Evolutionary conservation across 2,329 filamentous ascomycete genomes (phyloP), one percentile per base, ranked within the genome.

Genomic region (Aspergillus sp.): DNA sequence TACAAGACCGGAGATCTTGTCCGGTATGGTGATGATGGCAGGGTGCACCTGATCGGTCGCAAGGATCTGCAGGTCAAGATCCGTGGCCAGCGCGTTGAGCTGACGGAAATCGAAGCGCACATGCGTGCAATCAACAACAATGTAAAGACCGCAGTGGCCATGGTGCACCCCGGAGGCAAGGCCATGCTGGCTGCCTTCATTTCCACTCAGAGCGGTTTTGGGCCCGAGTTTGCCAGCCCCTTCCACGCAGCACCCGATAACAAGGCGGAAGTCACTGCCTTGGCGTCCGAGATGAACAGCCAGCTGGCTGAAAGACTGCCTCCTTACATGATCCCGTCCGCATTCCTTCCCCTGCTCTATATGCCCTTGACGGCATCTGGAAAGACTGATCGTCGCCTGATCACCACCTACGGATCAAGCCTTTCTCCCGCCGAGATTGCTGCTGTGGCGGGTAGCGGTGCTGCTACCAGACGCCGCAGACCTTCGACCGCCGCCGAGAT

Each of bases 31-130:
- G 52, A 57, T 7, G 60, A 67, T 33, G 60, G 63, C 17, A 53
- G 54, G 2, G 56, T 63, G 2, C 51, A 60, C 32, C 62, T 63
- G 24, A 53, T 83, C 13, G 81, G 82, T 3, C 75, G 84, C 36
- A 82, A 81, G 57, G 83, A 86, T 56, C 76, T 77, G 36, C 82
- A 83, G 63, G 79, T 84, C 50, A 86, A 87, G 67, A 67, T 86
- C 17, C 72, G 75, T 4, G 86, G 86, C 24, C 83, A 80, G 58
- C 72, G 83, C 45, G 78, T 84, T 43, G 86, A 82, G 68, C 73
- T 82, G 50, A 73, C 65, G 35, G 75, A 73, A 61, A 74, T 73
- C 49, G 77, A 68, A 61, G 64, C 63, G 52, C 73, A 72, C 52
- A 56, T 53, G 50, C 51, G 52, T n/a, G 48, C 60, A 20, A 73